phyloP scores from a whole-genome alignment of 176 grass and related monocot genomes.

The Cymbopogon citratus region DNA sequence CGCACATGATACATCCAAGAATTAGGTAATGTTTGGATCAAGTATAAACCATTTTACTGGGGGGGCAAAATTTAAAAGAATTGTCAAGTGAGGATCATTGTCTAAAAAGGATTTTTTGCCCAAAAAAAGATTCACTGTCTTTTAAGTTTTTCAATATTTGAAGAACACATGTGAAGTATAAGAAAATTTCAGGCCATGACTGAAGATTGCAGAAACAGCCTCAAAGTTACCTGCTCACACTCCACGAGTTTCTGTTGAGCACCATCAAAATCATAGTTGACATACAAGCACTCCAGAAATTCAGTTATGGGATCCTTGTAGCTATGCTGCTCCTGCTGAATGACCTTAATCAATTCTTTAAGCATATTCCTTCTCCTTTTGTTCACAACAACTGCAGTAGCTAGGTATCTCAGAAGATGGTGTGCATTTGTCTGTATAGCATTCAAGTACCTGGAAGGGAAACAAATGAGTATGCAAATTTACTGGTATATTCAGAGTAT shows the following conservation, averaged over 20 bases:
- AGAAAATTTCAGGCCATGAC: not conserved
- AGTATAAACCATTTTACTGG: not conserved
- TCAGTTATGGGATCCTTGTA: conserved; percentile 95
- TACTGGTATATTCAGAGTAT: not conserved
- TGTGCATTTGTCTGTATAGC: conserved; percentile 90
- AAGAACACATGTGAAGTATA: not conserved
- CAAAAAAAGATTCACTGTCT: not conserved
- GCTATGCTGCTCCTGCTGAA: conserved; percentile 85
- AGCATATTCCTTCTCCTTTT: conserved; percentile 98
- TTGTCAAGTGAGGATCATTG: not conserved
- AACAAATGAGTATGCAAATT: not conserved
- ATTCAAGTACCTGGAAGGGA: conserved; percentile 65
- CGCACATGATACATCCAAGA: not conserved
- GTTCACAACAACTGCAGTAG: conserved; percentile 85
- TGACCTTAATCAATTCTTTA: conserved; percentile 94
- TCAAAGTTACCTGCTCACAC: conserved; percentile 72
- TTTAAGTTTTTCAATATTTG: not conserved
- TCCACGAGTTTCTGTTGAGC: conserved; percentile 83
- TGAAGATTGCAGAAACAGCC: not conserved
- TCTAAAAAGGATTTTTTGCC: not conserved
- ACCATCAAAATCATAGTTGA: conserved; percentile 97
- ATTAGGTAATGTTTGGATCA: not conserved
- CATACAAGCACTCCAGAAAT: conserved; percentile 85
- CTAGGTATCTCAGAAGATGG: conserved; percentile 78
- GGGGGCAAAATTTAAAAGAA: not conserved